These are phyloP conservation scores for Umbelopsis isabellina DNA, from an alignment of 192 early-diverging fungal species.

Conservation along the genomic window DNA sequence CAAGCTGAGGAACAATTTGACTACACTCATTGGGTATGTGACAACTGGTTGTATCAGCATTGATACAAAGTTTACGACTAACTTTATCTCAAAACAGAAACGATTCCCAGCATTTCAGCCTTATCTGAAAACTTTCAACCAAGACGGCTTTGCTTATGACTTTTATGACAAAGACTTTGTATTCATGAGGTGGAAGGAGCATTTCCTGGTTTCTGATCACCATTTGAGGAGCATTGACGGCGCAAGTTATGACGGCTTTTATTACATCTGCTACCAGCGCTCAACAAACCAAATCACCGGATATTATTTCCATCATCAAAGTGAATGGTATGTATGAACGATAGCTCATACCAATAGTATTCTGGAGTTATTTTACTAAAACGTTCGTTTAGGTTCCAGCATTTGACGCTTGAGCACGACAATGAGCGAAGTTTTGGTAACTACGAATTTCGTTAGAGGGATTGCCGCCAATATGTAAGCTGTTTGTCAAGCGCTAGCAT, in stretches of 20 bases:
- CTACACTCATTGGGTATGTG: conserved; percentile 72
- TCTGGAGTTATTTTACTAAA: neutral
- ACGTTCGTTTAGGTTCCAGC: conserved; percentile 45
- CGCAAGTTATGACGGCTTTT: conserved; percentile 90
- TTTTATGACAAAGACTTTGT: conserved; percentile 58
- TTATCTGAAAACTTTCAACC: conserved; percentile 50
- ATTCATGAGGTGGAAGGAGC: conserved; percentile 95
- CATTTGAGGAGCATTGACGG: conserved; percentile 72
- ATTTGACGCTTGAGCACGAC: conserved; percentile 46
- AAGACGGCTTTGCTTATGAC: conserved; percentile 51
- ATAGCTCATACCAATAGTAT: neutral
- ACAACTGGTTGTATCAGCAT: neutral
- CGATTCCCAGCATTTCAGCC: conserved; percentile 53
- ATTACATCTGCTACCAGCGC: conserved; percentile 79
- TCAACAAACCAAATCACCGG: conserved; percentile 60
- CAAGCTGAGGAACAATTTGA: conserved; percentile 79
- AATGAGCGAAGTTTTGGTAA: conserved; percentile 46
- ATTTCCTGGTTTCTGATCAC: conserved; percentile 91
- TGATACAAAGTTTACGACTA: neutral
- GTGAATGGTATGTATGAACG: conserved; percentile 49
- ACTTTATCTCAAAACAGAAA: conserved; percentile 28
- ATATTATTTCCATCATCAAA: conserved; percentile 65
- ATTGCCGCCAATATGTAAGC: neutral
- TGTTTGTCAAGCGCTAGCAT: neutral
- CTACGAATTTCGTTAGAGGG: conserved; percentile 52